Evolutionary conservation across 768 basidiomycete genomes (phyloP).

Genomic region (Boletus edulis): DNA sequence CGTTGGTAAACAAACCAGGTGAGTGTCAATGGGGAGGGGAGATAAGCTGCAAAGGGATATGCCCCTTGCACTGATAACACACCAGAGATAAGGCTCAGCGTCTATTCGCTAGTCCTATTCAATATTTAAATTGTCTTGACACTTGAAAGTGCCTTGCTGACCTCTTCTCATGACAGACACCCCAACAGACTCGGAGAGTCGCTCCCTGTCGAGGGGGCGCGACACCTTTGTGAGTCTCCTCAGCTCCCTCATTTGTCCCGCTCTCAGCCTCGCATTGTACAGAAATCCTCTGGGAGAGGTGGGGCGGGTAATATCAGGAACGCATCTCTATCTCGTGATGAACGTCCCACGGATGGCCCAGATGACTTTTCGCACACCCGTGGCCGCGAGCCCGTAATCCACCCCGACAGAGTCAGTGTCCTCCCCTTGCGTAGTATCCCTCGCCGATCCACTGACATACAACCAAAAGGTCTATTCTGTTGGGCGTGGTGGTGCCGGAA

Average conservation of each 20-base stretch:
- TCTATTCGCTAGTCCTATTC: not conserved
- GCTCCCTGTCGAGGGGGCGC: slow-evolving; percentile 58
- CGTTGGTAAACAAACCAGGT: slow-evolving; percentile 17
- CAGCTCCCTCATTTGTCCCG: not conserved
- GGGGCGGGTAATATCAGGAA: slow-evolving; percentile 66
- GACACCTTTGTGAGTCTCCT: slow-evolving; percentile 50
- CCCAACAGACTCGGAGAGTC: slow-evolving; percentile 27
- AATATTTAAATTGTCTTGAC: not conserved
- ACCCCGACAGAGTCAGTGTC: slow-evolving; percentile 36
- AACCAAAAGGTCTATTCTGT: slow-evolving; percentile 39
- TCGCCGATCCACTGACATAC: not conserved
- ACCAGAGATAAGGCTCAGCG: slow-evolving; percentile 13
- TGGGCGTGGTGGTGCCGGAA: slow-evolving; percentile 83
- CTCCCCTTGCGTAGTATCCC: not conserved
- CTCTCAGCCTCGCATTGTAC: not conserved
- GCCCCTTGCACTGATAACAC: slow-evolving; percentile 15
- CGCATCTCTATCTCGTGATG: slow-evolving; percentile 45
- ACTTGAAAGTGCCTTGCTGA: not conserved
- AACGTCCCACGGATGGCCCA: slow-evolving; percentile 40
- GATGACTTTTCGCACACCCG: slow-evolving; percentile 55
- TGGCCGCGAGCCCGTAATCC: slow-evolving; percentile 54
- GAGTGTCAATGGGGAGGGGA: slow-evolving; percentile 3
- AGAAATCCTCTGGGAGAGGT: slow-evolving; percentile 65
- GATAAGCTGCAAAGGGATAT: slow-evolving; percentile 22
- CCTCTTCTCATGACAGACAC: slow-evolving; percentile 24